These are phyloP conservation scores for Incumbomyces delicatus DNA, from an alignment of 2,329 filamentous ascomycete species.

Conservation along the genomic window DNA sequence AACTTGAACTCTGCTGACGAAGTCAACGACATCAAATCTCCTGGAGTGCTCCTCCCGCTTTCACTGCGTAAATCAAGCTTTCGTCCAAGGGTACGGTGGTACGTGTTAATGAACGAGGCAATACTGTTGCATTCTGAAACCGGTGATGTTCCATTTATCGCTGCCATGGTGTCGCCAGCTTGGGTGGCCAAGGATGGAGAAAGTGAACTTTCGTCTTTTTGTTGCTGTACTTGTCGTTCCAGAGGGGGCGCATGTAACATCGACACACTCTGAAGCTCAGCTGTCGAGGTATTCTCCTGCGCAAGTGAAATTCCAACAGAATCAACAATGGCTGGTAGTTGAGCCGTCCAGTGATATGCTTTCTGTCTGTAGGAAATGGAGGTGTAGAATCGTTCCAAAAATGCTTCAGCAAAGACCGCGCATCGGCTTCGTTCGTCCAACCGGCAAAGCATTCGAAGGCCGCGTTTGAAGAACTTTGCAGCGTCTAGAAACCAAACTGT, in stretches of 20 bases:
- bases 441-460: not conserved
- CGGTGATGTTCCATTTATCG: not conserved
- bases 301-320: constrained; percentile 5
- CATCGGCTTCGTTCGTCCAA: constrained; percentile 4
- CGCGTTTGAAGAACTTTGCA: constrained; percentile 4
- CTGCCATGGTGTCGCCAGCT: not conserved
- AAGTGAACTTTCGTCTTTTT: not conserved
- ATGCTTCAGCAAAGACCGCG: not conserved
- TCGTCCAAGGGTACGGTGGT: constrained; percentile 1
- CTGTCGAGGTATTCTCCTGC: not conserved
- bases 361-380: constrained; percentile 4
- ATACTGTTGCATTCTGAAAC: constrained; percentile 4
- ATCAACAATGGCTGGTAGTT: constrained; percentile 5
- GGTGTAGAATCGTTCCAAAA: constrained; percentile 6
- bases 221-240: no score
- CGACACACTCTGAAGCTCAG: no score
- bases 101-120: constrained; percentile 4
- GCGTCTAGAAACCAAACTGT: constrained; percentile 5
- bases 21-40: constrained; percentile 4
- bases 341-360: not conserved
- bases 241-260: no score
- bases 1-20: constrained; percentile 4
- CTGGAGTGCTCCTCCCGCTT: constrained; percentile 4
- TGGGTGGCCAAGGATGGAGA: not conserved
- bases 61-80: not conserved